Conservation (phyloP, 805 yeast species). For the Candida argentea region DNA sequence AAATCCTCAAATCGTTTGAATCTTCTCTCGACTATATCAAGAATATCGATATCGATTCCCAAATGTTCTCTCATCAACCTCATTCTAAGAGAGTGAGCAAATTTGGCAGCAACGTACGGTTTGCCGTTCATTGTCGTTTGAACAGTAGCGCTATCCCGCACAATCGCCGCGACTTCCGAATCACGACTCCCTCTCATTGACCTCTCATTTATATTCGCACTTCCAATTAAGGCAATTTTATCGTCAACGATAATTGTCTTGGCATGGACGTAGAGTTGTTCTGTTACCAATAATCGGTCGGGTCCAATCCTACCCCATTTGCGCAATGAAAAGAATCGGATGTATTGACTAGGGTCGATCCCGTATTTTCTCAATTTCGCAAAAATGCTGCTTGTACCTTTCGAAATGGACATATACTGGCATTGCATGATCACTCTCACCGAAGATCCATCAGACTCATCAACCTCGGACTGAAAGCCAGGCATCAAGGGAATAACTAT, state of each 20-base stretch:
- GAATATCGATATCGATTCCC: constrained; percentile 83
- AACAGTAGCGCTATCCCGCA: constrained; percentile 72
- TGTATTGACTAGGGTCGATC: constrained; percentile 82
- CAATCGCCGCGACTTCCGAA: constrained; percentile 85
- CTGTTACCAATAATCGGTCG: constrained; percentile 63
- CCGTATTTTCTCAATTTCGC: constrained; percentile 70
- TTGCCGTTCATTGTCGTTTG: constrained; percentile 70
- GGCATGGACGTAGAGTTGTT: constrained; percentile 90
- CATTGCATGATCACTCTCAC: constrained; percentile 94
- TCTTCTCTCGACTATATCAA: constrained; percentile 73
- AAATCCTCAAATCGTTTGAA: constrained; percentile 40
- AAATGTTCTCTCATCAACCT: constrained; percentile 94
- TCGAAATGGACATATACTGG: constrained; percentile 85
- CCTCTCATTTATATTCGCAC: constrained; percentile 94
- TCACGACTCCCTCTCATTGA: constrained; percentile 93
- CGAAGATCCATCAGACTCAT: constrained; percentile 88
- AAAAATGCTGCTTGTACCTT: constrained; percentile 83
- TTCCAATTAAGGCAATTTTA: constrained; percentile 86
- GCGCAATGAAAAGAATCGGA: constrained; percentile 82
- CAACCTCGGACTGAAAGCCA: constrained; percentile 90
- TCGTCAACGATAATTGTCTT: constrained; percentile 90
- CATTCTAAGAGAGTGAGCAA: constrained; percentile 82
- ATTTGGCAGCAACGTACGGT: constrained; percentile 72
- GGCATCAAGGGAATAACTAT: constrained; percentile 95
- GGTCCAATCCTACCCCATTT: constrained; percentile 94